These are phyloP conservation scores for Senecio squalidus DNA, from an alignment of 140 eudicot species.

Conservation along the genomic window DNA sequence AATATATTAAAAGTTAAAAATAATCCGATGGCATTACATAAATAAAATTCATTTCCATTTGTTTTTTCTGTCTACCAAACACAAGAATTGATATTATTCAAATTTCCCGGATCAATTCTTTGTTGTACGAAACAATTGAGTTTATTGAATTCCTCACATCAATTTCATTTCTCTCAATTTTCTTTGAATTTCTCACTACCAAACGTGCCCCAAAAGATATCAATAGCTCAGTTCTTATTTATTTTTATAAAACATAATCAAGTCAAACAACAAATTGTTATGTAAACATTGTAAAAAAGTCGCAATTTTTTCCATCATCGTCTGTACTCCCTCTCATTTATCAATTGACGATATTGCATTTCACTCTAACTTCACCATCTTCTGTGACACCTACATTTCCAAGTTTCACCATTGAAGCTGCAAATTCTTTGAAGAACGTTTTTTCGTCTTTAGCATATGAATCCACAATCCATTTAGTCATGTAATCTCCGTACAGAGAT, in stretches of 20 bases:
- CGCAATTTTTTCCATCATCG: background rate
- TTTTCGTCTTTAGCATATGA: constrained; percentile 59
- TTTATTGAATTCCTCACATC: too few relatives aligned
- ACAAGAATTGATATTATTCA: too few relatives aligned
- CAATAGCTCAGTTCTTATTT: constrained; percentile 12
- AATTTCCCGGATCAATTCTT: too few relatives aligned
- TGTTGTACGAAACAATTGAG: too few relatives aligned
- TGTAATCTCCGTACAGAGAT: constrained; percentile 41
- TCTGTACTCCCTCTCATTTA: constrained; percentile 7
- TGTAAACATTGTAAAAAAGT: background rate
- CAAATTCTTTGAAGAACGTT: constrained; percentile 66
- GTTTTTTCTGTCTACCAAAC: too few relatives aligned
- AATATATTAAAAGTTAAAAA: too few relatives aligned
- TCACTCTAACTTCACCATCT: constrained; percentile 55
- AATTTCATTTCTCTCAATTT: too few relatives aligned
- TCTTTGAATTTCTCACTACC: too few relatives aligned
- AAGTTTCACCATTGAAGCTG: constrained; percentile 69
- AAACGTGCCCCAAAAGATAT: too few relatives aligned
- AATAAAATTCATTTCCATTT: too few relatives aligned
- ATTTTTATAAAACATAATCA: constrained; percentile 1
- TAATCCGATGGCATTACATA: too few relatives aligned
- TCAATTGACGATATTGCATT: constrained; percentile 52
- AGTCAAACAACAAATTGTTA: constrained; percentile 6
- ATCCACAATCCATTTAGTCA: constrained; percentile 64
- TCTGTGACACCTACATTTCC: constrained; percentile 63